phyloP scores from a whole-genome alignment of 306 rosid genomes.

The Malus sieversii region DNA sequence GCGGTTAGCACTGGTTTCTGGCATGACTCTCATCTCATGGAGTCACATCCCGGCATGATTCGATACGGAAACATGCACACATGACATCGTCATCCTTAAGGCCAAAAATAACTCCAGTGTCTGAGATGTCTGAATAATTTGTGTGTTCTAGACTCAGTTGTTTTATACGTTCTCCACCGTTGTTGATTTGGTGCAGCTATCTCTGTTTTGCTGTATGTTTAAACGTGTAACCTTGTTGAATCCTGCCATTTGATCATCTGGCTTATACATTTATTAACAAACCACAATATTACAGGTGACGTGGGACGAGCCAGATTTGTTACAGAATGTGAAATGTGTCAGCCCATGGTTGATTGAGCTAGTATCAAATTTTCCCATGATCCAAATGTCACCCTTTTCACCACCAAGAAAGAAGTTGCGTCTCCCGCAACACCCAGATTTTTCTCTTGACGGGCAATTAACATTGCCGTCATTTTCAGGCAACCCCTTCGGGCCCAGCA shows the following conservation, averaged over 20 bases:
- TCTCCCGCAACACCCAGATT: conserved; percentile 54
- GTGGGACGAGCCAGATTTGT: conserved; percentile 98
- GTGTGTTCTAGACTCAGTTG: background rate
- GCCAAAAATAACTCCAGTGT: background rate
- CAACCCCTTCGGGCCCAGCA: conserved; percentile 73
- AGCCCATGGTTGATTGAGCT: conserved; percentile 94
- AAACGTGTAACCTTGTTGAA: background rate
- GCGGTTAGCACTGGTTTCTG: background rate
- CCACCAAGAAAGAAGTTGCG: conserved; percentile 84
- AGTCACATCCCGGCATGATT: background rate
- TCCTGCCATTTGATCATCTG: background rate
- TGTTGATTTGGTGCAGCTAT: background rate
- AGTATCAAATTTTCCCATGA: conserved; percentile 63
- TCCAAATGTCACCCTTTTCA: conserved; percentile 60
- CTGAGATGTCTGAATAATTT: too few species aligned
- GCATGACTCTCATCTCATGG: background rate
- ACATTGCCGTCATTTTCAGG: conserved; percentile 56
- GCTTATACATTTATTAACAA: background rate
- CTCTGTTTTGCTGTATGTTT: background rate
- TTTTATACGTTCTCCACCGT: background rate
- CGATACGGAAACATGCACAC: background rate
- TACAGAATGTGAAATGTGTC: conserved; percentile 94
- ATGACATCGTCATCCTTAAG: background rate
- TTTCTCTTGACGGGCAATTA: conserved; percentile 55
- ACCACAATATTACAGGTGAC: conserved; percentile 51